These are phyloP conservation scores for Jackrogersella minutella DNA, from an alignment of 495 filamentous ascomycete species.

Conservation along the genomic window DNA sequence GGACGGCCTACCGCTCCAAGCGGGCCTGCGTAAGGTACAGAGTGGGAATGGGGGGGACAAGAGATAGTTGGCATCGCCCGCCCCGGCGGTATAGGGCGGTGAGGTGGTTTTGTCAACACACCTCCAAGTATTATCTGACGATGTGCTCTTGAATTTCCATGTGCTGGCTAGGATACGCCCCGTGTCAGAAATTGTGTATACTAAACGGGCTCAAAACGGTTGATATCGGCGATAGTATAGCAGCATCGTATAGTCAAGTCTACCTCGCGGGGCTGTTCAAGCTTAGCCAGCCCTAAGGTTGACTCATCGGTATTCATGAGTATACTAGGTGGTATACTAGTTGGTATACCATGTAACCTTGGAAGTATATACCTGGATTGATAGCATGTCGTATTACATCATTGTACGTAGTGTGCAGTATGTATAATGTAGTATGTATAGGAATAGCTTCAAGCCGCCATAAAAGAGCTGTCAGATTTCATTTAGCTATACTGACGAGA, in stretches of 20 bases:
- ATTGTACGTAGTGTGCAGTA: too few relatives aligned
- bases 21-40: slow-evolving; percentile 20
- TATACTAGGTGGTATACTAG: background rate
- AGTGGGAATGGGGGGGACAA: slow-evolving; percentile 9
- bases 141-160: background rate
- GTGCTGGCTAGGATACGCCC: background rate
- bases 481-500: background rate
- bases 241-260: background rate
- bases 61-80: slow-evolving; percentile 7
- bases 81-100: slow-evolving; percentile 31
- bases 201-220: background rate
- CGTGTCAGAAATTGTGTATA: background rate
- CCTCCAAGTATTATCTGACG: slow-evolving; percentile 20
- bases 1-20: slow-evolving; percentile 20
- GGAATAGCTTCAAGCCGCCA: background rate
- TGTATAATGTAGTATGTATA: background rate
- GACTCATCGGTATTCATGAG: background rate
- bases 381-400: too few relatives aligned
- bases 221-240: slow-evolving; percentile 1
- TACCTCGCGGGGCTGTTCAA: background rate
- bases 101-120: slow-evolving; percentile 15
- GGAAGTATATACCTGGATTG: too few relatives aligned
- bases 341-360: too few relatives aligned
- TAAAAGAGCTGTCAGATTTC: background rate
- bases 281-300: too few relatives aligned